phyloP scores from a whole-genome alignment of 495 filamentous ascomycete species.

The Cudoniella acicularis region DNA sequence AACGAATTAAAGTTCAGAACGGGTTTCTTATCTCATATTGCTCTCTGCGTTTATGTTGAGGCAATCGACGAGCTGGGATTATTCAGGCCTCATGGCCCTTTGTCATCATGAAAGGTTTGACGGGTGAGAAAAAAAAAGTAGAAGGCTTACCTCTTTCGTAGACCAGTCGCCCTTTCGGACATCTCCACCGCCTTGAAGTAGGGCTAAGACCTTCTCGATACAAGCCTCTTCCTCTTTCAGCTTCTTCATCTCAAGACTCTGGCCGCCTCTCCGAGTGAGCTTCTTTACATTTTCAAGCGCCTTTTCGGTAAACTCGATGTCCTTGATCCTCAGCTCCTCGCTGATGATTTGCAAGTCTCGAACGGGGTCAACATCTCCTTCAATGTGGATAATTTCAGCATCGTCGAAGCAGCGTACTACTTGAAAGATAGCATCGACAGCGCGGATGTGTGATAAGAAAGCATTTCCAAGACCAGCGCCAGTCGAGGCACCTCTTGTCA shows the following conservation, averaged over 20 bases:
- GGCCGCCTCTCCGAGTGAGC: slow-evolving; percentile 89
- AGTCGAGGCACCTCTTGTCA: slow-evolving; percentile 94
- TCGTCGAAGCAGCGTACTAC: slow-evolving; percentile 99
- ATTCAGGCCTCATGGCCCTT: slow-evolving; percentile 93
- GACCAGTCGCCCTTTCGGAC: slow-evolving; percentile 85
- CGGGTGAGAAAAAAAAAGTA: slow-evolving; percentile 16
- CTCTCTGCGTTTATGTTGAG: slow-evolving; percentile 52
- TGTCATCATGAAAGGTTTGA: slow-evolving; percentile 78
- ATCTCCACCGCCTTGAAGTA: slow-evolving; percentile 83
- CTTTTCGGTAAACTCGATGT: slow-evolving; percentile 98
- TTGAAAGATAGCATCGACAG: slow-evolving; percentile 99
- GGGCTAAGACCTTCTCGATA: slow-evolving; percentile 79
- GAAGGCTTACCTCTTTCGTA: slow-evolving; percentile 90
- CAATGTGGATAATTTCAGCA: slow-evolving; percentile 98
- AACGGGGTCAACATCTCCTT: slow-evolving; percentile 94
- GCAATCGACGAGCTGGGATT: slow-evolving; percentile 99
- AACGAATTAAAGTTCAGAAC: slow-evolving; percentile 41
- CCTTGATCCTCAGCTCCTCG: slow-evolving; percentile 95
- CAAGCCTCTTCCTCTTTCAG: slow-evolving; percentile 91
- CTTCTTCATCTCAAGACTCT: slow-evolving; percentile 98
- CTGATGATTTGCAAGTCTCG: slow-evolving; percentile 95
- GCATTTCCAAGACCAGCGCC: slow-evolving; percentile 97
- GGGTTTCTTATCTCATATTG: slow-evolving; percentile 71
- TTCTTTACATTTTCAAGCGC: slow-evolving; percentile 84
- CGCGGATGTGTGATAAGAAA: slow-evolving; percentile 98